These are phyloP conservation scores for Ustilago loliicola DNA, from an alignment of 1,284 basidiomycete genomes.

Conservation along the genomic window DNA sequence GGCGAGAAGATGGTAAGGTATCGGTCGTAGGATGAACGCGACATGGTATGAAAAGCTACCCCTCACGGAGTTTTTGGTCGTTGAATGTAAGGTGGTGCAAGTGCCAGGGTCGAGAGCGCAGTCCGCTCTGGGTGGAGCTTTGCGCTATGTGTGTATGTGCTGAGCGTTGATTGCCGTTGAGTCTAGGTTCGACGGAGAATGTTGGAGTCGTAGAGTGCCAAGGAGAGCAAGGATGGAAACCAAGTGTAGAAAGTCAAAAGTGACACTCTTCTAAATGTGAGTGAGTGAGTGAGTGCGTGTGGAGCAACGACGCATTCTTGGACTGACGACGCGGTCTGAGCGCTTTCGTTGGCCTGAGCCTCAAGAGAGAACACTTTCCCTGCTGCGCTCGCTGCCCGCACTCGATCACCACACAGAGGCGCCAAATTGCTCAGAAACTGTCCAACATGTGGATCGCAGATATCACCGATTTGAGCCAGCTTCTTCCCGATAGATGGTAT, in stretches of 20 bases:
- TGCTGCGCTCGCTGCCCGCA: background rate
- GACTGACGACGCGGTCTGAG: slow-evolving; percentile 54
- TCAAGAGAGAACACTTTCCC: background rate
- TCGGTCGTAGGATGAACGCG: slow-evolving; percentile 68
- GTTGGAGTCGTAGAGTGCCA: background rate
- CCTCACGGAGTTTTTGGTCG: background rate
- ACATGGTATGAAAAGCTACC: slow-evolving; percentile 51
- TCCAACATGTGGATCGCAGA: background rate
- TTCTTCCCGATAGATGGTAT: background rate
- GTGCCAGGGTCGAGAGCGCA: background rate
- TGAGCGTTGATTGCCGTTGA: background rate
- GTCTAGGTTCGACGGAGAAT: background rate
- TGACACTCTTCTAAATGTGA: slow-evolving; percentile 23
- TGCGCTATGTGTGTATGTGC: background rate
- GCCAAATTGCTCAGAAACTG: background rate
- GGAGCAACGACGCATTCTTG: slow-evolving; percentile 24
- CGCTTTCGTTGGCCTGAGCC: slow-evolving; percentile 8
- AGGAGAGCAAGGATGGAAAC: background rate
- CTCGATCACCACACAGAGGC: slow-evolving; percentile 25
- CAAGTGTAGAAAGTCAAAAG: slow-evolving; percentile 17
- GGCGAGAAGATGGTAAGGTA: slow-evolving; percentile 70
- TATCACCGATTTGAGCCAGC: slow-evolving; percentile 9
- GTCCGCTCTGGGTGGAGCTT: background rate
- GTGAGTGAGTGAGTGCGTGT: slow-evolving; percentile 11
- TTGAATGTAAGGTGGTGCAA: background rate